Conservation (phyloP, 2,329 filamentous ascomycete species). For the Pleoardoris graminearum region DNA sequence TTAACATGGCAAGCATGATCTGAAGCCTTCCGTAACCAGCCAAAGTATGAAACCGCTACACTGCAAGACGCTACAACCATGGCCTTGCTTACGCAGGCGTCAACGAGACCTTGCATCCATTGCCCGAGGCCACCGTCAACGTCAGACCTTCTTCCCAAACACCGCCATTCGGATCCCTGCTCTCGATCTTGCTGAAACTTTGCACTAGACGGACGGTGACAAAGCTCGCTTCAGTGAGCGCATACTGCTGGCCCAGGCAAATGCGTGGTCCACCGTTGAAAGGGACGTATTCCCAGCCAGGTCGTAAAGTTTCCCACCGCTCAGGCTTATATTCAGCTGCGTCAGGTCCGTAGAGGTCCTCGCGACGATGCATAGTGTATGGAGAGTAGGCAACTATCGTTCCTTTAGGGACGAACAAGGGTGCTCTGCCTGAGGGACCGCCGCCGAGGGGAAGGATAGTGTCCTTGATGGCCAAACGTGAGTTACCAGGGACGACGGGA, state of each 20-base stretch:
- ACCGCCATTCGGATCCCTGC: conserved; percentile 26
- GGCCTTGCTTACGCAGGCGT: conserved; percentile 21
- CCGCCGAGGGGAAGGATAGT: conserved; percentile 57
- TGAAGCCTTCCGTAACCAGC: background rate
- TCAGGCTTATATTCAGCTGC: conserved; percentile 54
- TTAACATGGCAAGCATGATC: background rate
- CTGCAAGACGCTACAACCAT: no score
- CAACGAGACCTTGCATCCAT: conserved; percentile 38
- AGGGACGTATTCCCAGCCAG: conserved; percentile 45
- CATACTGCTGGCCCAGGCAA: conserved; percentile 45
- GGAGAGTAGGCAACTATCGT: conserved; percentile 45
- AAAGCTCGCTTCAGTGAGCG: conserved; percentile 40
- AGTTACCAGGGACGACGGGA: conserved; percentile 60
- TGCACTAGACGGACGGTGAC: conserved; percentile 38
- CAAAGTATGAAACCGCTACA: no score
- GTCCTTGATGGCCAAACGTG: conserved; percentile 53
- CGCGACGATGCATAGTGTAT: conserved; percentile 56
- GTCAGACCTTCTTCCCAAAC: conserved; percentile 37
- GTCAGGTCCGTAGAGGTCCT: conserved; percentile 54
- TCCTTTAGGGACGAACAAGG: conserved; percentile 56
- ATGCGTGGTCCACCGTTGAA: conserved; percentile 47
- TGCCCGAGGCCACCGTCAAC: conserved; percentile 31
- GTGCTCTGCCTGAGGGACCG: conserved; percentile 52
- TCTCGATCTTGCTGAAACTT: conserved; percentile 36
- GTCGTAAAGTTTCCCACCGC: conserved; percentile 50